Conservation (phyloP, 345 rosid species). For the Sisymbrium irio region DNA sequence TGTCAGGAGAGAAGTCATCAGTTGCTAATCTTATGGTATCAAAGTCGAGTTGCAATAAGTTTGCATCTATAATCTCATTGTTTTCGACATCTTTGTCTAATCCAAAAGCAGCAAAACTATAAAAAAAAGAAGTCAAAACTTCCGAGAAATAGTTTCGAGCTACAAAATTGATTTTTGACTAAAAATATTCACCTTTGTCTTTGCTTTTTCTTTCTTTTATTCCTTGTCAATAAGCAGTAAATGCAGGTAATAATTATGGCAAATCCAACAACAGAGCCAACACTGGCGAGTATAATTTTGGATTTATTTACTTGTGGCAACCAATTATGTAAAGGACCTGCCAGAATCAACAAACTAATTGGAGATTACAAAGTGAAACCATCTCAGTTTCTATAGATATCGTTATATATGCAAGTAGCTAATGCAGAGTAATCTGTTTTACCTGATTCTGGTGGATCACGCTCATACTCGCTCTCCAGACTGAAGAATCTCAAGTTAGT, state of each 20-base stretch:
- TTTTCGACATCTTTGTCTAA: conserved; percentile 4
- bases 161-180: background rate
- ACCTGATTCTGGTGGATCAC: conserved; percentile 3
- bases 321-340: background rate
- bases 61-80: background rate
- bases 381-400: background rate
- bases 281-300: background rate
- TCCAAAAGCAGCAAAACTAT: background rate
- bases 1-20: conserved; percentile 12
- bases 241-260: background rate
- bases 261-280: conserved; percentile 11
- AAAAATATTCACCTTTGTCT: conserved; percentile 3
- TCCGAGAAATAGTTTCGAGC: background rate
- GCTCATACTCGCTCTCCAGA: background rate
- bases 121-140: background rate
- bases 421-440: background rate
- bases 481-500: background rate
- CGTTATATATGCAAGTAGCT: background rate
- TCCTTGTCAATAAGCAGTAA: conserved; percentile 15
- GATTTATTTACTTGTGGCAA: background rate
- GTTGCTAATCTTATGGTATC: conserved; percentile 20
- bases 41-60: conserved; percentile 8
- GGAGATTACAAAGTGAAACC: background rate
- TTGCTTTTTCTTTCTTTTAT: conserved; percentile 6
- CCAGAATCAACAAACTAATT: background rate